phyloP scores from a whole-genome alignment of 805 yeast genomes.

The Lipomyces yamanashiensis region DNA sequence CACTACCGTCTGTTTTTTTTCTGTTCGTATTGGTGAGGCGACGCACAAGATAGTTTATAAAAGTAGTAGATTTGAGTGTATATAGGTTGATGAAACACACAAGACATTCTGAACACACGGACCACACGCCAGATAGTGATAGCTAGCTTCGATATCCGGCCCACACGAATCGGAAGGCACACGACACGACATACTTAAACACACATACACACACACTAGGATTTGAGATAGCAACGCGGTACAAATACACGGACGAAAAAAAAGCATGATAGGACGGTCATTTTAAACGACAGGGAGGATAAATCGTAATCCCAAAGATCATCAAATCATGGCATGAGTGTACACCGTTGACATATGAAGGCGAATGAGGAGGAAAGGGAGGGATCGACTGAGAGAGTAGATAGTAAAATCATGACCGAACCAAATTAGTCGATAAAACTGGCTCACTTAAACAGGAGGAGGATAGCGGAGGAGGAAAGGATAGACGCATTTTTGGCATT shows the following conservation, averaged over 20 bases:
- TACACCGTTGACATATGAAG: too few relatives aligned
- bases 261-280: not conserved
- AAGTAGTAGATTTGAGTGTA: not conserved
- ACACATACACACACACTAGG: not conserved
- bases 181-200: too few relatives aligned
- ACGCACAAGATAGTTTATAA: too few relatives aligned
- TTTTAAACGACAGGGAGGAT: not conserved
- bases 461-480: not conserved
- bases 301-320: slow-evolving; percentile 1
- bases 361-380: too few relatives aligned
- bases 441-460: not conserved
- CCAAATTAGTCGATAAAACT: not conserved
- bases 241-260: slow-evolving; percentile 2
- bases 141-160: too few relatives aligned
- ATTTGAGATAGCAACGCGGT: not conserved
- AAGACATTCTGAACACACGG: not conserved
- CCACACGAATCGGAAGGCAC: too few relatives aligned
- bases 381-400: not conserved
- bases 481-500: not conserved
- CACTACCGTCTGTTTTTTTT: not conserved
- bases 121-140: not conserved
- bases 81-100: not conserved
- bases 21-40: too few relatives aligned
- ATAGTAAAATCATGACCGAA: not conserved
- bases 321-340: too few relatives aligned